Base-by-base conservation (phyloP, 2,329 filamentous ascomycete species). In the Fusarium chaquense region DNA sequence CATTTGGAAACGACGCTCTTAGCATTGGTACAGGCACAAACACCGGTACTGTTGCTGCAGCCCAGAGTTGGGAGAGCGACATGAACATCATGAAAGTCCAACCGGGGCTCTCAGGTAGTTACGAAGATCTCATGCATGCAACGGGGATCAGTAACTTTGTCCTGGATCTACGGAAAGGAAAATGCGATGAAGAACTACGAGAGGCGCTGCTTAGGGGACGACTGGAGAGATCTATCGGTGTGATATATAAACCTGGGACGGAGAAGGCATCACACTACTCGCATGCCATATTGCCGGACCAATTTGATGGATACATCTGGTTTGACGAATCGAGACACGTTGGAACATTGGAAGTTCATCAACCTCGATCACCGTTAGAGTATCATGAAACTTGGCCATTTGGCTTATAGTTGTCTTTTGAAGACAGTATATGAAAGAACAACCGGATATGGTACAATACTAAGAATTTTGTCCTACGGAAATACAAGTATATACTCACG, bases 221-320 rank as follows among this genome's bases (percentile, higher is more conserved):
- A 5, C 46, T 67, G 13, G 67, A 70, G 54, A 56, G 62, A n/a
- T 70, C 67, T 24, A 70, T 70, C 15, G 54, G 67, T 13, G 63
- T 70, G 18, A 10, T 70, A 35, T 71, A 68, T 6, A 71, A 50
- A 38, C 58, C 54, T 10, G 40, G 53, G 13, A 68, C 54, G 6
- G 67, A 67, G 20, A 67, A 58, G 54, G 58, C 47, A n/a, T 70
- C 58, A 3, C 67, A 70, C 51, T 70, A 70, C 38, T 68, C 62
- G 12, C 51, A 62, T 36, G 62, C 67, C 4, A 32, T 59, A 20
- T 35, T 64, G 22, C 62, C 54, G 13, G 62, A 60, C 9, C 67
- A 70, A 38, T 70, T 68, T 45, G 67, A 70, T 60, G 54, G 58
- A 13, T 70, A 51, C 15, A 51, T 70, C 28, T 70, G 62, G 54